Evolutionary conservation across 257 asterid genomes (phyloP).

Genomic region (Solanum paucissectum): DNA sequence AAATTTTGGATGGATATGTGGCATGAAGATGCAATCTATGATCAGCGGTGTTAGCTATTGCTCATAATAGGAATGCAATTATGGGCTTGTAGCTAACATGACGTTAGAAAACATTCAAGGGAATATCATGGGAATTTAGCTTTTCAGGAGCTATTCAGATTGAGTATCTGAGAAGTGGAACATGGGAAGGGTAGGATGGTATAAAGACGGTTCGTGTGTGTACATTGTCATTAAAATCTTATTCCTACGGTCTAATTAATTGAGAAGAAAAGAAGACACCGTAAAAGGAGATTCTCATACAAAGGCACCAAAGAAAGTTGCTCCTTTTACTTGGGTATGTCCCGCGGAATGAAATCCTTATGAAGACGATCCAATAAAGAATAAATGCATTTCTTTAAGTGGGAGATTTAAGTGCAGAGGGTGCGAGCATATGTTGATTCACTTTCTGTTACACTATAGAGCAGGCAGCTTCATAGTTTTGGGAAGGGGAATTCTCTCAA

Average conservation of each 20-base stretch:
- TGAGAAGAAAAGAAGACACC: neutral
- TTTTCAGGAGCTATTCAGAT: neutral
- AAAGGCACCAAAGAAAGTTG: neutral
- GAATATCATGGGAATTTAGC: neutral
- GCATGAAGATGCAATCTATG: neutral
- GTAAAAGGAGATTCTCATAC: neutral
- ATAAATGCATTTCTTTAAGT: neutral
- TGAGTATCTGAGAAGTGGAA: neutral
- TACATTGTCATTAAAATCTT: neutral
- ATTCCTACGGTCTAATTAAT: neutral
- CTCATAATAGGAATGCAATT: neutral
- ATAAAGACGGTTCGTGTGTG: neutral
- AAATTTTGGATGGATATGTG: neutral
- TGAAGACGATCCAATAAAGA: neutral
- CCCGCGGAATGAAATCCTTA: neutral
- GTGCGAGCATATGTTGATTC: neutral
- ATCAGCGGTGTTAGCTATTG: neutral
- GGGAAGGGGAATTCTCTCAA: neutral
- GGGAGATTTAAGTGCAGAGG: neutral
- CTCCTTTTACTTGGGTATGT: neutral
- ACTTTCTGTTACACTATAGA: neutral
- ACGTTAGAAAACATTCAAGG: neutral
- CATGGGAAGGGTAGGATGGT: neutral
- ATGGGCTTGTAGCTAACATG: neutral
- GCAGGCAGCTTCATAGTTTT: neutral